Evolutionary conservation across 805 yeast genomes (phyloP).

Genomic region (Komagataella pseudopastoris): DNA sequence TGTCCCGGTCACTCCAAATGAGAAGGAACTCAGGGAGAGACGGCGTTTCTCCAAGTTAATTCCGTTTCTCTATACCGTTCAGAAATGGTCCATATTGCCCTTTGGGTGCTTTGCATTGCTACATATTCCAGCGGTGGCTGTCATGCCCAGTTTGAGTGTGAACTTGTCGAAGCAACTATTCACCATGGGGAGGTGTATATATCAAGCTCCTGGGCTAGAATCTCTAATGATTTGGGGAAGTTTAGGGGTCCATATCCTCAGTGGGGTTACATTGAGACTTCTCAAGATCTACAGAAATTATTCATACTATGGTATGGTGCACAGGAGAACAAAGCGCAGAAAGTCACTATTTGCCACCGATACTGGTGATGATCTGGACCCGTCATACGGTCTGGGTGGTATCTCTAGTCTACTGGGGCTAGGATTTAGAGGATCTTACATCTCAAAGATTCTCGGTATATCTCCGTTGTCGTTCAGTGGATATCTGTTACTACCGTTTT

Average conservation of each 20-base stretch:
- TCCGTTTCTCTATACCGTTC: conserved; percentile 18
- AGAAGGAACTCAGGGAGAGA: not conserved
- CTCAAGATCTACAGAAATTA: conserved; percentile 18
- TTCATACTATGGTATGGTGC: conserved; percentile 11
- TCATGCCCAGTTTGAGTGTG: conserved; percentile 34
- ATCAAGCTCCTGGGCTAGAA: conserved; percentile 43
- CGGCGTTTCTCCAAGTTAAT: conserved; percentile 2
- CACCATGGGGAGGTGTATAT: conserved; percentile 46
- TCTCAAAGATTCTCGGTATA: conserved; percentile 28
- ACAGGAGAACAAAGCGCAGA: conserved; percentile 4
- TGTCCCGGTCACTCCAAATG: not conserved
- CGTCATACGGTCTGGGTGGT: conserved; percentile 52
- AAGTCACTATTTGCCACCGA: conserved; percentile 3
- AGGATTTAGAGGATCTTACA: conserved; percentile 34
- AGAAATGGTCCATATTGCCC: conserved; percentile 48
- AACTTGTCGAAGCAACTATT: conserved; percentile 37
- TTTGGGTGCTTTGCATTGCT: conserved; percentile 42
- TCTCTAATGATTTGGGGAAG: conserved; percentile 31
- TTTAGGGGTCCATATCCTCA: conserved; percentile 30
- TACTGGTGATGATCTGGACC: conserved; percentile 8
- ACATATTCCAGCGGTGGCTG: conserved; percentile 40
- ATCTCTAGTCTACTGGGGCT: conserved; percentile 39
- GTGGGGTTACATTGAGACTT: conserved; percentile 36
- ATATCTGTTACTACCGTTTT: conserved; percentile 30
- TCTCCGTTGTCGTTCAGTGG: conserved; percentile 54